Evolutionary conservation across 371 early-diverging fungal species (phyloP).

Genomic region (Mucor irregularis): DNA sequence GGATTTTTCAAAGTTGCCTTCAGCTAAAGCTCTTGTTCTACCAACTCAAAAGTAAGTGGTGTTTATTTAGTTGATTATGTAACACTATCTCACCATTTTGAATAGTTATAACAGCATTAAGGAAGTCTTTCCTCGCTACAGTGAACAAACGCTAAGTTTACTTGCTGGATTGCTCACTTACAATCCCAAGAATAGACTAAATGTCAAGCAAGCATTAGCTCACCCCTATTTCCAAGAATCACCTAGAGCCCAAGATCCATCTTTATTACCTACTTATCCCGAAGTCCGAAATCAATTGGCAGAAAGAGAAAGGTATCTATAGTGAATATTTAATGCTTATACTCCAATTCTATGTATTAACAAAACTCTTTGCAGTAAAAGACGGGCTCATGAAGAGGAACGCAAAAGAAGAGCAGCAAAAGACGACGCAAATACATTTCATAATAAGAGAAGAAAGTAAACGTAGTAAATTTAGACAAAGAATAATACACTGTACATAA

Average conservation of each 20-base stretch:
- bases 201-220: constrained; percentile 69
- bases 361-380: constrained; percentile 3
- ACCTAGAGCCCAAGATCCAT: constrained; percentile 63
- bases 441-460: constrained; percentile 5
- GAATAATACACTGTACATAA: not conserved
- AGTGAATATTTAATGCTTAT: not conserved
- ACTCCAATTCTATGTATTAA: not conserved
- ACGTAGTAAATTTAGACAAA: not conserved
- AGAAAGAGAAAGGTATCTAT: constrained; percentile 42
- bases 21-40: constrained; percentile 43
- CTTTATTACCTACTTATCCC: constrained; percentile 67
- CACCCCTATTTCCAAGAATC: constrained; percentile 80
- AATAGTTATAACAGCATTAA: constrained; percentile 58
- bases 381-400: constrained; percentile 23
- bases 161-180: constrained; percentile 78
- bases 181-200: constrained; percentile 75
- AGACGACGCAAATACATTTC: not conserved
- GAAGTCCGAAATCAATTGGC: constrained; percentile 59
- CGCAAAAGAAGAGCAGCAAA: constrained; percentile 13
- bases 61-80: no score
- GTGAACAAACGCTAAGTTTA: constrained; percentile 67
- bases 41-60: constrained; percentile 59
- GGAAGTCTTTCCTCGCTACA: constrained; percentile 59
- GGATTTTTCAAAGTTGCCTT: constrained; percentile 65
- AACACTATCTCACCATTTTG: no score